Conservation (phyloP, 2,329 filamentous ascomycete species). For the Botrytis fabae region DNA sequence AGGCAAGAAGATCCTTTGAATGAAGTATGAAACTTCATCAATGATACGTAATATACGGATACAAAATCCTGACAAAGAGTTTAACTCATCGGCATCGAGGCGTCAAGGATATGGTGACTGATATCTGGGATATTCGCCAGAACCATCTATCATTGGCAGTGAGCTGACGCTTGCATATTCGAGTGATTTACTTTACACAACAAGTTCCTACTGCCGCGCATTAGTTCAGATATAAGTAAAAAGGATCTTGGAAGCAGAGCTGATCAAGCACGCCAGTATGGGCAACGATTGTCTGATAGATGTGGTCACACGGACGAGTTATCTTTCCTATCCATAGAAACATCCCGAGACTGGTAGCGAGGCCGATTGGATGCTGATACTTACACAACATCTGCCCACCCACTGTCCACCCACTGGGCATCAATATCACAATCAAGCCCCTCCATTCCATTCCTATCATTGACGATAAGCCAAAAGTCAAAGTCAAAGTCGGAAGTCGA, state of each 20-base stretch:
- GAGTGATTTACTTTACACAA: neutral
- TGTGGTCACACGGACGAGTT: slow-evolving; percentile 14
- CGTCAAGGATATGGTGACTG: neutral
- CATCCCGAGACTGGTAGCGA: neutral
- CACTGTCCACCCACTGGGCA: neutral
- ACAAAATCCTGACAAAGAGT: neutral
- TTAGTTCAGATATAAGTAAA: neutral
- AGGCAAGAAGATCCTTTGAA: neutral
- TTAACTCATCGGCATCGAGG: neutral
- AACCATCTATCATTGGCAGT: neutral
- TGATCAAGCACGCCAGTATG: slow-evolving; percentile 11
- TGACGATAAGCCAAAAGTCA: neutral
- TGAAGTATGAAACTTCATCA: neutral
- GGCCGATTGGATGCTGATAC: neutral
- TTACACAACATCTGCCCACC: neutral
- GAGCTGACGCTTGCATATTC: neutral
- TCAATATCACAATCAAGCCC: neutral
- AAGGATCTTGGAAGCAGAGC: neutral
- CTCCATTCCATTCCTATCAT: neutral
- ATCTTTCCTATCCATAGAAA: neutral
- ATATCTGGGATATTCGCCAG: neutral
- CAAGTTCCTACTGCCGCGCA: neutral
- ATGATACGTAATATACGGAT: neutral
- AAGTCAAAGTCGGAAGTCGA: neutral
- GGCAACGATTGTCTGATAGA: slow-evolving; percentile 8